Evolutionary conservation across 1,284 basidiomycete species (phyloP).

Genomic region (Irpex rosettiformis): DNA sequence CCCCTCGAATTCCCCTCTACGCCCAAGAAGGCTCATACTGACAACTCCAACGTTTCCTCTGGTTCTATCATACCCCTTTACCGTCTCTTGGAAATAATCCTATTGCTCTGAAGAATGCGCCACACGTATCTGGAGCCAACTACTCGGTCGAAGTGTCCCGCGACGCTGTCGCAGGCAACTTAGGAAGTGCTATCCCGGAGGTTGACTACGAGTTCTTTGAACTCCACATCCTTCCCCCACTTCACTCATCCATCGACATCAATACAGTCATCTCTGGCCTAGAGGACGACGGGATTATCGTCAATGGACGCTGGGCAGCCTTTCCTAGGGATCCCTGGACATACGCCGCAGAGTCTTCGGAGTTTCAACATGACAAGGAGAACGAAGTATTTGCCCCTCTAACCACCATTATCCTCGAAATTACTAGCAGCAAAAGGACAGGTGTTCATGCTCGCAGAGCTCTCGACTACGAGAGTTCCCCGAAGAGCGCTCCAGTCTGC

Average conservation of each 20-base stretch:
- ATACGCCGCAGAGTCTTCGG: neutral
- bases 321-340: neutral
- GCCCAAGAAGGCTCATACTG: too few species aligned
- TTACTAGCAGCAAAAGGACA: neutral
- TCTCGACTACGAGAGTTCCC: neutral
- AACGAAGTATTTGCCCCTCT: neutral
- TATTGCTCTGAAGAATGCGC: too few species aligned
- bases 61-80: too few species aligned
- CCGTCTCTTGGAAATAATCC: too few species aligned
- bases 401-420: neutral
- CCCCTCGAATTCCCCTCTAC: too few species aligned
- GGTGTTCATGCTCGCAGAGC: neutral
- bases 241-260: neutral
- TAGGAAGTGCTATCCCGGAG: too few species aligned
- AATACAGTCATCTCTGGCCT: neutral
- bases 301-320: neutral
- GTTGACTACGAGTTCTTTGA: neutral
- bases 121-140: too few species aligned
- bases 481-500: neutral
- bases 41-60: too few species aligned
- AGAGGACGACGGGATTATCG: neutral
- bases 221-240: neutral
- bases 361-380: neutral
- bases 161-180: too few species aligned
- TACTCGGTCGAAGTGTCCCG: too few species aligned